A percentile compares a stretch with the other conserved stretches of the same genome.
These are phyloP conservation scores for Fusarium protoensiforme DNA, from an alignment of 2,329 filamentous ascomycete genomes.

Conservation along the genomic window DNA sequence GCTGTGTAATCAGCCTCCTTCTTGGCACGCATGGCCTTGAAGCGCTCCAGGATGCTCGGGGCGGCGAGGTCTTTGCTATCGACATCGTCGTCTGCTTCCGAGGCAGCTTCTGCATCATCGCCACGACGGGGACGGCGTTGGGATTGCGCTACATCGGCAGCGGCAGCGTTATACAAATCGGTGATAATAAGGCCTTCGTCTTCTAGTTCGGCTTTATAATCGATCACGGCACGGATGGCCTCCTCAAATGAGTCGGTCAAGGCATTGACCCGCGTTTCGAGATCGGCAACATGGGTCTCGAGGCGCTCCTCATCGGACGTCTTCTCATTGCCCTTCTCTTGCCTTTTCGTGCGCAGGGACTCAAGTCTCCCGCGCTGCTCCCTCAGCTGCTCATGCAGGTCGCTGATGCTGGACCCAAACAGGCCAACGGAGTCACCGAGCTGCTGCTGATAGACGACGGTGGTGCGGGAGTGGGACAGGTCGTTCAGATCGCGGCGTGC, in stretches of 20 bases:
- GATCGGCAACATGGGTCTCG: conserved; percentile 51
- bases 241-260: conserved; percentile 59
- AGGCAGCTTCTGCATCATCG: not conserved
- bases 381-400: conserved; percentile 60
- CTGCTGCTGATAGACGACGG: conserved; percentile 57
- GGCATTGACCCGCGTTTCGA: conserved; percentile 54
- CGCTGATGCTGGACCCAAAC: conserved; percentile 58
- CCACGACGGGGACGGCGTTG: conserved; percentile 3
- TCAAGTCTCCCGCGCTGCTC: conserved; percentile 50
- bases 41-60: conserved; percentile 45
- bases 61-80: conserved; percentile 38
- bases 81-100: conserved; percentile 37
- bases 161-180: conserved; percentile 47
- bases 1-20: conserved; percentile 56
- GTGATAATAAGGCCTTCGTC: conserved; percentile 57
- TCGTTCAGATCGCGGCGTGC: conserved; percentile 55
- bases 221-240: conserved; percentile 60
- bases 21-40: conserved; percentile 49
- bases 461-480: conserved; percentile 55
- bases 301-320: conserved; percentile 51
- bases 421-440: conserved; percentile 57
- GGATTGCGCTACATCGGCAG: conserved; percentile 24
- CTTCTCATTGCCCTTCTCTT: conserved; percentile 50
- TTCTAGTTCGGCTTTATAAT: conserved; percentile 60
- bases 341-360: conserved; percentile 48